Evolutionary conservation across 2,329 filamentous ascomycete species (phyloP).

Genomic region (Neocucurbitaria cava): DNA sequence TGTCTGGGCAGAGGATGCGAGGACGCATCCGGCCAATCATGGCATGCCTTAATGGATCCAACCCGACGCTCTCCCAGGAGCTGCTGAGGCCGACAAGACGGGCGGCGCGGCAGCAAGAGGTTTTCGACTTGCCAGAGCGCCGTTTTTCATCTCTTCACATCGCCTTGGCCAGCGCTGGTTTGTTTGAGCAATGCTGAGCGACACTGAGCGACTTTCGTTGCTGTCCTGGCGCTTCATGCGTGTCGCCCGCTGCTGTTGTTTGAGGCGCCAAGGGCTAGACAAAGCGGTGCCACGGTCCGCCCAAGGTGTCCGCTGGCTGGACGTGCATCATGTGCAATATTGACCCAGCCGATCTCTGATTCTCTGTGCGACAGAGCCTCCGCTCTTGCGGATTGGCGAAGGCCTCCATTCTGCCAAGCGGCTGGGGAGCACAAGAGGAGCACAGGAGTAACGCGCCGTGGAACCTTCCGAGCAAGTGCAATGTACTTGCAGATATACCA

Average conservation of each 20-base stretch:
- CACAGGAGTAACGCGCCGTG: slow-evolving; percentile 10
- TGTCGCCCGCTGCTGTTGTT: not conserved
- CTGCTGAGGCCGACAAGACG: slow-evolving; percentile 37
- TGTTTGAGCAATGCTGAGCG: slow-evolving; percentile 14
- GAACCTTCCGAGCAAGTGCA: slow-evolving; percentile 6
- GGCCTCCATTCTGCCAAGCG: slow-evolving; percentile 1
- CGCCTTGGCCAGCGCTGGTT: slow-evolving; percentile 14
- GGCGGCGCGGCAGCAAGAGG: slow-evolving; percentile 31
- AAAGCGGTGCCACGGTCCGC: slow-evolving; percentile 21
- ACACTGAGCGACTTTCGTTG: slow-evolving; percentile 11
- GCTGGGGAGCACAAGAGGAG: not conserved
- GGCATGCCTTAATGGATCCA: slow-evolving; percentile 4
- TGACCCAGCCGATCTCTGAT: slow-evolving; percentile 5
- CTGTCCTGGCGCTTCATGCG: not conserved
- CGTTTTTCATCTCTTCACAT: slow-evolving; percentile 2
- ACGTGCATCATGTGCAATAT: slow-evolving; percentile 9
- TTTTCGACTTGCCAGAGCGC: slow-evolving; percentile 8
- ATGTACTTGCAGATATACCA: not conserved
- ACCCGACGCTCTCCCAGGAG: slow-evolving; percentile 5
- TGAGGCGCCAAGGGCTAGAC: slow-evolving; percentile 21
- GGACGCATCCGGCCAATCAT: slow-evolving; percentile 32
- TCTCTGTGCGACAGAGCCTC: slow-evolving; percentile 9
- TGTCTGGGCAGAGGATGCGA: slow-evolving; percentile 23
- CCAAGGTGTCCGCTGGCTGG: slow-evolving; percentile 27
- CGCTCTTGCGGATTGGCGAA: slow-evolving; percentile 6